phyloP scores from a whole-genome alignment of 345 rosid genomes.

The Populus deltoides region DNA sequence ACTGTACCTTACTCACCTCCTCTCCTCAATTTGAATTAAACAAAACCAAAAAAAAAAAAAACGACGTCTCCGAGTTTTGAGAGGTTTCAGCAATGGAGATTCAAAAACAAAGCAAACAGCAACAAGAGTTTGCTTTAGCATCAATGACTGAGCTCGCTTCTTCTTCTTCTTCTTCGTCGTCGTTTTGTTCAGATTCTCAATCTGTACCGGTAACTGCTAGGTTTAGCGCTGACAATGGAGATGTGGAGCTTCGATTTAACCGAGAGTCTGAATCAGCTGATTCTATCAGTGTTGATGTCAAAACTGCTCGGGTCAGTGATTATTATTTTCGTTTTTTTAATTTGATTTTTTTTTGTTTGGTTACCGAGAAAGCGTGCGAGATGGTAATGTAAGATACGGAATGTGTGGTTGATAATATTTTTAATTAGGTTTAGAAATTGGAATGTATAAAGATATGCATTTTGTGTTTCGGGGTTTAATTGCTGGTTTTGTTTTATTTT shows the following conservation, averaged over 20 bases:
- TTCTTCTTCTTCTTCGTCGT: conserved; percentile 25
- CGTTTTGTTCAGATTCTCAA: conserved; percentile 26
- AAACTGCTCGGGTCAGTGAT: conserved; percentile 48
- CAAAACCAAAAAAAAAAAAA: too few species aligned
- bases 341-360: conserved; percentile 15
- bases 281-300: conserved; percentile 42
- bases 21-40: too few species aligned
- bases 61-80: not conserved
- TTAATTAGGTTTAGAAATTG: not conserved
- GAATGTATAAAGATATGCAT: not conserved
- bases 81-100: conserved; percentile 20
- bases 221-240: conserved; percentile 49
- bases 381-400: not conserved
- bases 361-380: not conserved
- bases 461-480: too few species aligned
- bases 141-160: conserved; percentile 59
- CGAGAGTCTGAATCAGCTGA: conserved; percentile 35
- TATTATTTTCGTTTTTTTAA: not conserved
- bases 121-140: conserved; percentile 51
- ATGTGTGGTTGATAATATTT: not conserved
- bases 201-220: conserved; percentile 51
- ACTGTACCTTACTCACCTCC: not conserved
- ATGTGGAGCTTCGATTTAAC: conserved; percentile 52
- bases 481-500: too few species aligned
- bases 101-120: conserved; percentile 29